Evolutionary conservation across 805 yeast species (phyloP).

Genomic region (Cyberlindnera lachancei): DNA sequence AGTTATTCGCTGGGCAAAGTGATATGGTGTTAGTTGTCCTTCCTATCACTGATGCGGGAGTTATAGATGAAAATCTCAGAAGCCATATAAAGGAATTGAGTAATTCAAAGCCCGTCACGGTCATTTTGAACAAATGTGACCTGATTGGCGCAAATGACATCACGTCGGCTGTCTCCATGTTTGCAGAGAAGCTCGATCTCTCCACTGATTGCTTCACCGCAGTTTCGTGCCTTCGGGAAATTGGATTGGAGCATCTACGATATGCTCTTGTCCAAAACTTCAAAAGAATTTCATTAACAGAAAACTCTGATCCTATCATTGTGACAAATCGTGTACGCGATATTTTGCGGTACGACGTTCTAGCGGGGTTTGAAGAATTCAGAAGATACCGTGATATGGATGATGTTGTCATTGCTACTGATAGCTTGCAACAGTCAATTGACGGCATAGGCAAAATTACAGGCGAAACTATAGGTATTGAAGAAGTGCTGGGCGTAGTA

Average conservation of each 20-base stretch:
- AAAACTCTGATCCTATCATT: conserved; percentile 54
- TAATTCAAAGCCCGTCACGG: conserved; percentile 27
- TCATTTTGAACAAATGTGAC: conserved; percentile 58
- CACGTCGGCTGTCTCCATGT: conserved; percentile 13
- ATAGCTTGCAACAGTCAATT: conserved; percentile 62
- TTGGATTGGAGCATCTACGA: conserved; percentile 48
- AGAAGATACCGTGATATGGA: conserved; percentile 37
- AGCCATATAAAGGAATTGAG: conserved; percentile 29
- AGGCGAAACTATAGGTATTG: conserved; percentile 82
- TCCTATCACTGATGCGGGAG: conserved; percentile 37
- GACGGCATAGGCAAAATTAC: conserved; percentile 91
- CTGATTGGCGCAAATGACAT: conserved; percentile 25
- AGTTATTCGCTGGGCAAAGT: conserved; percentile 45
- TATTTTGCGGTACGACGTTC: conserved; percentile 64
- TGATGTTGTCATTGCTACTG: conserved; percentile 77
- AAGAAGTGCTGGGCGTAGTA: conserved; percentile 85
- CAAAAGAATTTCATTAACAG: conserved; percentile 39
- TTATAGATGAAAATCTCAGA: conserved; percentile 31
- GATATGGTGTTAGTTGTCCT: conserved; percentile 66
- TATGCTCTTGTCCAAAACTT: conserved; percentile 37
- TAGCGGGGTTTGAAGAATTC: conserved; percentile 68
- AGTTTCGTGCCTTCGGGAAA: conserved; percentile 55
- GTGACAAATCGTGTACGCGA: conserved; percentile 75
- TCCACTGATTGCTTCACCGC: conserved; percentile 20
- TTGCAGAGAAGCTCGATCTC: conserved; percentile 21